phyloP scores from a whole-genome alignment of 2,329 filamentous ascomycete genomes.

The Calonectria hongkongensis region DNA sequence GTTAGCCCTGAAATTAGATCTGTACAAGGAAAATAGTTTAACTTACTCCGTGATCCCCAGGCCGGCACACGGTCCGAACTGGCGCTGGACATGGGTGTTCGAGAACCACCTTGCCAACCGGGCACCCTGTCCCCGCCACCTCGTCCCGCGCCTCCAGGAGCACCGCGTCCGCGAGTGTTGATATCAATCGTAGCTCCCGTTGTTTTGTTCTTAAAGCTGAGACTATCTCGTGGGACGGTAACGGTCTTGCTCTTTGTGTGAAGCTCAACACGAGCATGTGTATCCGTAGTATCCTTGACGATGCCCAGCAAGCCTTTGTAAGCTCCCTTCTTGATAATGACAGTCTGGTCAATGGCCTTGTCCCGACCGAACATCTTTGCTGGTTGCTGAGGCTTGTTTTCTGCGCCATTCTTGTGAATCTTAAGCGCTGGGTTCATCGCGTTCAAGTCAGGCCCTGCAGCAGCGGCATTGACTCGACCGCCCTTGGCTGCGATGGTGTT shows the following conservation, averaged over 20 bases:
- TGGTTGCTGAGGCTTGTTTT: conserved; percentile 73
- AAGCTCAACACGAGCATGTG: conserved; percentile 90
- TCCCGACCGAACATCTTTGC: conserved; percentile 88
- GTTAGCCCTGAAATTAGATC: conserved; percentile 50
- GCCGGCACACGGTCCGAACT: conserved; percentile 83
- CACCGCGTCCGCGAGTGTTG: conserved; percentile 69
- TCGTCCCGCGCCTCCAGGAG: conserved; percentile 64
- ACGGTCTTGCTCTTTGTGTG: conserved; percentile 96
- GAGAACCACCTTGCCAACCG: conserved; percentile 79
- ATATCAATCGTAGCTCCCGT: conserved; percentile 88
- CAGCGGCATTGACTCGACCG: conserved; percentile 80
- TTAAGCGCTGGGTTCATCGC: conserved; percentile 95
- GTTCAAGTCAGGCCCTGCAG: conserved; percentile 84
- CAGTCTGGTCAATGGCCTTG: conserved; percentile 90
- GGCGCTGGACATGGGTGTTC: conserved; percentile 78
- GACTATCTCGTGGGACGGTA: conserved; percentile 85
- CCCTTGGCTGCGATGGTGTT: conserved; percentile 96
- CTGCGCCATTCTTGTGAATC: conserved; percentile 76
- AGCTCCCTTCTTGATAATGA: conserved; percentile 89
- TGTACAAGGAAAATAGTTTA: conserved; percentile 1
- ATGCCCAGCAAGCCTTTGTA: conserved; percentile 96
- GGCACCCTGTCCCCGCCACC: conserved; percentile 68
- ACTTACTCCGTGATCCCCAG: conserved; percentile 83
- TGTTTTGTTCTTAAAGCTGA: conserved; percentile 90
- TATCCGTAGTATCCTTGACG: conserved; percentile 94